These are phyloP conservation scores for Aciculosporium take DNA, from an alignment of 2,329 filamentous ascomycete genomes.

Conservation along the genomic window DNA sequence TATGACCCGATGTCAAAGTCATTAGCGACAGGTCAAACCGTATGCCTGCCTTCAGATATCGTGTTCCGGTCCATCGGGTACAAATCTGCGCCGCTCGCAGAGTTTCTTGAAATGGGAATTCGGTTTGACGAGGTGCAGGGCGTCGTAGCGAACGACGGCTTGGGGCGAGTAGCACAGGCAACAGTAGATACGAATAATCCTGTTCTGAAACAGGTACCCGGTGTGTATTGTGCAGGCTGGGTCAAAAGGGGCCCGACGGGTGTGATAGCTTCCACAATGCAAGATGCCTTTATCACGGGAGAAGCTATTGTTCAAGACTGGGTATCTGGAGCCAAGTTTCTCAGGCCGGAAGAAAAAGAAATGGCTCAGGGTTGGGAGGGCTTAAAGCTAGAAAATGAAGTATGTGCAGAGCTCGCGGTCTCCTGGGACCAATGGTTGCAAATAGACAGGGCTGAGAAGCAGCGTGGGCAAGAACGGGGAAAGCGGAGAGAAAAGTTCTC, in stretches of 20 bases:
- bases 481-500: conserved; percentile 67
- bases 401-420: conserved; percentile 46
- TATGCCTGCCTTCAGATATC: conserved; percentile 48
- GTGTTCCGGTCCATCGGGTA: conserved; percentile 96
- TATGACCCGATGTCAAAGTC: conserved; percentile 38
- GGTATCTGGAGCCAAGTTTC: conserved; percentile 29
- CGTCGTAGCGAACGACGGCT: conserved; percentile 67
- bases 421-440: conserved; percentile 72
- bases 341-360: conserved; percentile 11
- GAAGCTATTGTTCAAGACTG: conserved; percentile 77
- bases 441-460: conserved; percentile 68
- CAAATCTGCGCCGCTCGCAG: conserved; percentile 62
- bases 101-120: conserved; percentile 58
- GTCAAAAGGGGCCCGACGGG: conserved; percentile 90
- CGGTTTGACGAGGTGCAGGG: conserved; percentile 64
- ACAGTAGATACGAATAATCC: conserved; percentile 19
- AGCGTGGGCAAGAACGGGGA: conserved; percentile 48
- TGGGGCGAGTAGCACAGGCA: conserved; percentile 49
- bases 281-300: conserved; percentile 79
- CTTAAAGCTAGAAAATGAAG: conserved; percentile 43
- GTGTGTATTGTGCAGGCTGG: conserved; percentile 90
- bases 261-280: conserved; percentile 92
- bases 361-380: conserved; percentile 56
- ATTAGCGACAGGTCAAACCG: conserved; percentile 31
- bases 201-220: conserved; percentile 35